Evolutionary conservation across 805 yeast genomes (phyloP), one percentile per base, ranked within the genome.

Genomic region (Ogataea zsoltii): DNA sequence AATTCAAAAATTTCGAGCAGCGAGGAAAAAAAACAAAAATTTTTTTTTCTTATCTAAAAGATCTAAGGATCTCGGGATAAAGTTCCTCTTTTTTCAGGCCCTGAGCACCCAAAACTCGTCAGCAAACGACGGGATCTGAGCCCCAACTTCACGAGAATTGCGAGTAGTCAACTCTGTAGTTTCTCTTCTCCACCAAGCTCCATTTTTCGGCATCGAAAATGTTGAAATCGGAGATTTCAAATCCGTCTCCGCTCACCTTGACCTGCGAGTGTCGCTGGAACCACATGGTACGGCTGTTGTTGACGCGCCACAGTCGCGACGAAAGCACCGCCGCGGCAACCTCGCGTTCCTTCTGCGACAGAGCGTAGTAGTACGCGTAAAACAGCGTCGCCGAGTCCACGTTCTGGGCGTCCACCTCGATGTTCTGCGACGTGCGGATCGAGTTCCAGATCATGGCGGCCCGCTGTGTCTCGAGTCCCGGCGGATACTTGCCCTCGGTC

Each of bases 171-270:
- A 73, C 56, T 50, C 62, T 70, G 51, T 63, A 66, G 49, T 72
- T 71, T 21, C 61, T 54, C 56, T 67, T 70, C 46, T 74, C 79
- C 15, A 60, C 55, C 13, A 71, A 62, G 14, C 66, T 63, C 79
- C 79, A 74, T 41, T 66, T 70, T 41, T 60, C 67, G 26, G 72
- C 65, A 53, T 70, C 72, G 51, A 74, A 74, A 12, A 72, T 60
- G 48, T 67, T 71, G 56, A 63, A 72, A 48, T 73, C 76, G 25
- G 74, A 75, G 26, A 71, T 52, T 49, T 70, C 75, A 49, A 63
- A 71, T 15, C 55, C 57, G 37, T 70, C 76, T 33, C 69, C 70
- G n/a, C 60, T 53, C 37, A 67, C 61, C 42, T 67, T 69, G 7
- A 68, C 61, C 36, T 62, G 65, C 15, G 71, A 66, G 38, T 63